Evolutionary conservation across 73 alveolate genomes (phyloP), one percentile per base, ranked within the genome.

Genomic region (Stentor coeruleus): DNA sequence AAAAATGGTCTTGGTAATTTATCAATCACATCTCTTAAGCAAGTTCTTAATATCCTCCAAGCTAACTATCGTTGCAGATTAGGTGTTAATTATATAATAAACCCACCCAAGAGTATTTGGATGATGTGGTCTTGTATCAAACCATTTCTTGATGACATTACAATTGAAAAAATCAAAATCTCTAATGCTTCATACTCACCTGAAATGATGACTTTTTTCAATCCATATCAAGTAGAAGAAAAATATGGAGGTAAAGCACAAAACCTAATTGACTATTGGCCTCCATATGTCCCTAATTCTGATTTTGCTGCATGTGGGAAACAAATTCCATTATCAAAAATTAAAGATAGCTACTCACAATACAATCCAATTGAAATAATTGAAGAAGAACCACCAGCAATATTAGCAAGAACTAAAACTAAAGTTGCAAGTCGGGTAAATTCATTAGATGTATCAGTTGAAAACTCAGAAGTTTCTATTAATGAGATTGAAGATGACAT

Each of bases 231-330:
- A 77, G 20, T 77, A 0, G 85, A 77, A 41, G 81, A 77, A 33
- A 36, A 59, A 77, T 77, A 39, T 49, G 85, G 85, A 40, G 85
- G 85, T 26, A 39, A 0, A 15, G 79, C 85, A 0, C 85, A 77
- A 0, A 77, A 77, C 40, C 40, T 30, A 11, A 30, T 20, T 15
- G 0, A 0, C n/a, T 39, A 15, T 14, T 77, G 85, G 85, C 85
- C 85, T 39, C 85, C 85, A 49, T 6, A 49, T 6, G 6, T 6
- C 20, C 66, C 66, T 11, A 11, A 6, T 11, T 49, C 66, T 11
- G 20, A 6, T 11, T 49, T 49, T 20, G 20, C 6, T 20, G 28
- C 66, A 11, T 49, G 28, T 11, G 66, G 66, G 20, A 49, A 49
- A 49, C 20, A 6, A 49, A 6, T 49, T 11, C 6, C 6, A 49